A percentile compares a stretch with the other conserved stretches of the same genome.
Conservation (phyloP, 257 asterid genomes). For the Ajuga chamaepitys region DNA sequence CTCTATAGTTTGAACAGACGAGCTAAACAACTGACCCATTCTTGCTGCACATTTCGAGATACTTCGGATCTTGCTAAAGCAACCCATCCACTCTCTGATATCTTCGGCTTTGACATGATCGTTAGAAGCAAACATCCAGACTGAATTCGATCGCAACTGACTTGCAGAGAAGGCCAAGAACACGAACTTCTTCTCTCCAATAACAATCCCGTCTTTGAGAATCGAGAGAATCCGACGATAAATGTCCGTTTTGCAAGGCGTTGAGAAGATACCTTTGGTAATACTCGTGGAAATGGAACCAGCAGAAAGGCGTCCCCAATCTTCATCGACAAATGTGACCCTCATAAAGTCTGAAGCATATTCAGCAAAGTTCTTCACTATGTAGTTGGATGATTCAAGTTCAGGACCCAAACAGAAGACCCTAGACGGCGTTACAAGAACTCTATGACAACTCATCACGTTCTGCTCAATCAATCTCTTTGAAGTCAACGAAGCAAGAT, state of each 20-base stretch:
- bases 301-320: conserved; percentile 71
- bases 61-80: conserved; percentile 68
- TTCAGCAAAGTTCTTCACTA: conserved; percentile 66
- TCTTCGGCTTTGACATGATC: conserved; percentile 54
- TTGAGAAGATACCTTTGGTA: conserved; percentile 57
- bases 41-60: conserved; percentile 91
- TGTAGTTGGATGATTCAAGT: conserved; percentile 79
- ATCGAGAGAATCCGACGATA: conserved; percentile 54
- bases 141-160: conserved; percentile 78
- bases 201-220: conserved; percentile 64
- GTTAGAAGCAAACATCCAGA: conserved; percentile 98
- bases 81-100: conserved; percentile 95
- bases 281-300: conserved; percentile 39
- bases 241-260: conserved; percentile 54
- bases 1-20: conserved; percentile 59
- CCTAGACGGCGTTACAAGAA: conserved; percentile 73
- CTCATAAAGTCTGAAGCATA: conserved; percentile 74
- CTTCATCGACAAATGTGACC: conserved; percentile 94
- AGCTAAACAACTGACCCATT: conserved; percentile 94
- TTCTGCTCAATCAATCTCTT: conserved; percentile 37
- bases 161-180: conserved; percentile 94
- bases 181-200: conserved; percentile 65
- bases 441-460: conserved; percentile 77
- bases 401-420: conserved; percentile 91
- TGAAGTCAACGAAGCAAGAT: conserved; percentile 22